Percentiles rank a stretch among this genome's conserved stretches.
These are phyloP conservation scores for Coniochaeta sp. DNA, from an alignment of 2,329 filamentous ascomycete genomes.

Conservation along the genomic window DNA sequence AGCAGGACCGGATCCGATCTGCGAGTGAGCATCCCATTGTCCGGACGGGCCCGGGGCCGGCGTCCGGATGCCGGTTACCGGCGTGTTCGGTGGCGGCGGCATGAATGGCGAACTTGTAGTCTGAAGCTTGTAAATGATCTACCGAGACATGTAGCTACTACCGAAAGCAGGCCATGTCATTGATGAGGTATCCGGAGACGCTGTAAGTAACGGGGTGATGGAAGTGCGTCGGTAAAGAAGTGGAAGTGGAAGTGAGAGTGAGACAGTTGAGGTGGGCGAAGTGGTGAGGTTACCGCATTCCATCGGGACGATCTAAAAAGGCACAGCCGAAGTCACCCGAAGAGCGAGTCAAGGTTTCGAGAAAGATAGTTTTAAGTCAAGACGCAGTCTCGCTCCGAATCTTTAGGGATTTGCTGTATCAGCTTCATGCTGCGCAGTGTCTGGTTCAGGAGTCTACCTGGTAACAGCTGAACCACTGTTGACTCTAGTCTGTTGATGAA, in stretches of 20 bases:
- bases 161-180: neutral
- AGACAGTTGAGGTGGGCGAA: neutral
- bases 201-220: neutral
- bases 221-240: neutral
- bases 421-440: no score
- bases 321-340: neutral
- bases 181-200: neutral
- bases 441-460: no score
- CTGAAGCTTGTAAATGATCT: neutral
- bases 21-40: neutral
- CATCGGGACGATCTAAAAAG: neutral
- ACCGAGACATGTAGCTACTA: neutral
- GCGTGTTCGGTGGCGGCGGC: neutral
- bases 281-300: neutral
- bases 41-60: neutral
- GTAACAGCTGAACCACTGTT: no score
- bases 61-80: neutral
- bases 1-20: neutral
- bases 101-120: neutral
- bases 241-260: neutral
- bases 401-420: no score
- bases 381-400: neutral
- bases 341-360: neutral
- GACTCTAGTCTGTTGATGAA: neutral
- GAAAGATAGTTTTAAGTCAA: neutral